Base-by-base conservation (phyloP, 2,329 filamentous ascomycete species). In the Monosporascus sp. region DNA sequence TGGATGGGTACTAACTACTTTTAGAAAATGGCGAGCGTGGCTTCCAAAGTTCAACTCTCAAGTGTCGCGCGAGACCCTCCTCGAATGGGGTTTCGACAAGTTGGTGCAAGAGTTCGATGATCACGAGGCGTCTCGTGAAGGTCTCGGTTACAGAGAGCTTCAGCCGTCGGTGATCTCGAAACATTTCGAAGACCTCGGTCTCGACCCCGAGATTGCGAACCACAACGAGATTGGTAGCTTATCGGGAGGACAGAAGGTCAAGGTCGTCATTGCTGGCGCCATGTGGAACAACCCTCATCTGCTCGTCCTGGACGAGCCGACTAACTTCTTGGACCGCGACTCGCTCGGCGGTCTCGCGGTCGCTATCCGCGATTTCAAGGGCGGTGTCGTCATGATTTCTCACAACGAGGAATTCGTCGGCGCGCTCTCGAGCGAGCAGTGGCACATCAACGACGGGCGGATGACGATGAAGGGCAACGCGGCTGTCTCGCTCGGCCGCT, bases 261-360 rank as follows among this genome's bases (percentile, higher is more conserved):
- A 99, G 82, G 94, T 99, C 47, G 94, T 99, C 58, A 85, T 99
- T 62, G 94, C 90, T 3, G 90, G 90, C 65, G 90, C 91, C 63
- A 95, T 96, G 90, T 96, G 92, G 92, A 97, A 97, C 77, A 97
- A 97, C 78, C 94, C 94, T 1, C 94, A 99, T 77, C 76, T 99
- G 65, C 84, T 99, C 56, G 94, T 99, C 48, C 86, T 99, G 24
- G 94, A 99, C 81, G 93, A 99, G 75, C 94, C 94, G 54, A 97
- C 94, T 70, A 99, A 99, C 78, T 99, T 97, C 82, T 85, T 99
- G 78, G 94, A 99, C 69, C 91, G 94, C 64, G 94, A 99, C 75
- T 96, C 92, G 17, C 86, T 99, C 18, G 95, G 94, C 67, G 94
- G 93, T 72, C 83, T 99, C 51, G 92, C 94, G n/a, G 91, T 96